Base-by-base conservation (phyloP, 441 rosid species). In the Erodium trifolium region DNA sequence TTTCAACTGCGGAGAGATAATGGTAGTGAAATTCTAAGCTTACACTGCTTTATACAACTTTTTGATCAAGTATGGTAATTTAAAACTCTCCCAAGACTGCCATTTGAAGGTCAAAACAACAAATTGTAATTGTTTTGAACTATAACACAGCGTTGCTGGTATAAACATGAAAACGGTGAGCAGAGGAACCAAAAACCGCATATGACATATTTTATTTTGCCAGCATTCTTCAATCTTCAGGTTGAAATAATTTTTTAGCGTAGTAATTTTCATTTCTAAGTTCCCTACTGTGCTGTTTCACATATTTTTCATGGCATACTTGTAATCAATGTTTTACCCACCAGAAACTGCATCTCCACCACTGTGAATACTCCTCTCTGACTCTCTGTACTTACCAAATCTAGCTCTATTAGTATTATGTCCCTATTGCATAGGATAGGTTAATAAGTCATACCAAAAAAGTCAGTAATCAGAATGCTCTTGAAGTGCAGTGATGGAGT, bases 41-140 rank as follows among this genome's bases (percentile, higher is more conserved):
- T 55, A 23, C 63, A 64, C 57, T n/a, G 63, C 66, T 72, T 73
- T 62, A 70, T 39, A 53, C 23, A 51, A 9, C 43, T 62, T 65
- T 43, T 18, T 65, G 10, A 68, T 70, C 62, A 69, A n/a, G 64
- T 67, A 71, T 53, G 27, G 41, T 49, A 37, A 70, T 34, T 23
- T 0, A 12, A 19, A 55, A 34, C 13, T 4, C 69, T 65, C 13
- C 55, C 9, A 14, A 37, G 66, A 23, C 27, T 23, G 27, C 27
- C 27, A 23, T 23, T 23, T 55, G 55, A 53, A 67, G 47, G 31
- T 23, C 67, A 27, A 59, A 60, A 72, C 73, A 41, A 75, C 63
- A 68, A 63, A 69, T 47, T 67, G 53, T 17, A 62, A 35, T 31
- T 72, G 70, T 35, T 51, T 8, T 70, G 34, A 70, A 76, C 73